These are phyloP conservation scores for Cercospora sp. DNA, from an alignment of 2,329 filamentous ascomycete genomes.

Conservation along the genomic window DNA sequence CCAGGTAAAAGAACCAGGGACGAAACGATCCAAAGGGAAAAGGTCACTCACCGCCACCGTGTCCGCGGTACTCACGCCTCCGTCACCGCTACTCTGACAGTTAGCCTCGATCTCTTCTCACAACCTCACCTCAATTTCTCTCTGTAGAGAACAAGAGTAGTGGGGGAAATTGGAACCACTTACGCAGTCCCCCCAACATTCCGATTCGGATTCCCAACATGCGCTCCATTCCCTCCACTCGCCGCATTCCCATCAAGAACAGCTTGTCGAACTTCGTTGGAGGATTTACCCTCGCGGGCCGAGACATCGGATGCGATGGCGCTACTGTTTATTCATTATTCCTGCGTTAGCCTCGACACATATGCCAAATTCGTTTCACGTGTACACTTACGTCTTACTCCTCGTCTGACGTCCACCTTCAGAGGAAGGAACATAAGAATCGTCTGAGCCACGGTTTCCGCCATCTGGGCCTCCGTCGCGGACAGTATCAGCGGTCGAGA, in stretches of 20 bases:
- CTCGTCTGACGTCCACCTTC: conserved; percentile 2
- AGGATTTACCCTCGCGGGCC: background rate
- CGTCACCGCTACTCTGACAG: conserved; percentile 16
- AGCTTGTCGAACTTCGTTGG: background rate
- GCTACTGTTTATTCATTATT: background rate
- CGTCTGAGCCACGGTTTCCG: conserved; percentile 2
- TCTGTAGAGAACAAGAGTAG: too few species aligned
- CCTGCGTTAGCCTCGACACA: too few species aligned
- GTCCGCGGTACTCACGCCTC: conserved; percentile 29
- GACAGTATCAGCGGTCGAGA: conserved; percentile 26
- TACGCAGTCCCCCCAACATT: conserved; percentile 31
- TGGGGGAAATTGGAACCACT: background rate
- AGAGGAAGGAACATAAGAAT: background rate
- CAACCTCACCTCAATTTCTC: too few species aligned
- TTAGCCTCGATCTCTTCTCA: background rate
- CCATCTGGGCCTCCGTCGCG: conserved; percentile 22
- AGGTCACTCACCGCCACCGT: conserved; percentile 18
- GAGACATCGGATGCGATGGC: background rate
- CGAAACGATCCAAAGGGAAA: background rate
- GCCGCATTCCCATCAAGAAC: background rate
- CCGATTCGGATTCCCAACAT: conserved; percentile 20
- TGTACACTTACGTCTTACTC: conserved; percentile 7
- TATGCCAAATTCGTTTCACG: too few species aligned
- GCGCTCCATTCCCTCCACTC: conserved; percentile 16
- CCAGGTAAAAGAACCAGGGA: conserved; percentile 13